These are phyloP conservation scores for Trametes coccinea DNA, from an alignment of 768 basidiomycete genomes.

Conservation along the genomic window DNA sequence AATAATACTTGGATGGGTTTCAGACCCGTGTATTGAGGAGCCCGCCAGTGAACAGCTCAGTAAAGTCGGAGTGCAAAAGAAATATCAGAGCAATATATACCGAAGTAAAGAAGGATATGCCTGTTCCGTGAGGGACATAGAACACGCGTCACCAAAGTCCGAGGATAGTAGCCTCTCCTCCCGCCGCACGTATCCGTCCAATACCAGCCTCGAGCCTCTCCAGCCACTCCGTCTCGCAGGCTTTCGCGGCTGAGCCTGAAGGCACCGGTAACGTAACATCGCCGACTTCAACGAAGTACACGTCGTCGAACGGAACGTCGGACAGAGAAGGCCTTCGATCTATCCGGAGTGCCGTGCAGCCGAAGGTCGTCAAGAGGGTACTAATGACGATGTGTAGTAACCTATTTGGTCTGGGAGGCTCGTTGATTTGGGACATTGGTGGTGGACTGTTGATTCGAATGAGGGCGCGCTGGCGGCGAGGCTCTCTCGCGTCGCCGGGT, in stretches of 20 bases:
- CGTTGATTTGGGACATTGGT: slow-evolving; percentile 6
- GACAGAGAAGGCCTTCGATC: slow-evolving; percentile 62
- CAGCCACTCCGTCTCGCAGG: slow-evolving; percentile 15
- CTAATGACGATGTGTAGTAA: slow-evolving; percentile 23
- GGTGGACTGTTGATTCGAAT: slow-evolving; percentile 36
- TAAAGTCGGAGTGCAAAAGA: no score
- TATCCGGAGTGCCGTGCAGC: slow-evolving; percentile 50
- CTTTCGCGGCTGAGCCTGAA: not conserved
- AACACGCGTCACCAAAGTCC: slow-evolving; percentile 19
- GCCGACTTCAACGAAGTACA: slow-evolving; percentile 67
- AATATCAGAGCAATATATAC: no score
- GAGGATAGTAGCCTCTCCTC: slow-evolving; percentile 22
- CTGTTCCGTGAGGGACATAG: no score
- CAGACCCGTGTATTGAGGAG: no score
- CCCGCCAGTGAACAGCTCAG: no score
- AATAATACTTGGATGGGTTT: no score
- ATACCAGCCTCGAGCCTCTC: slow-evolving; percentile 21
- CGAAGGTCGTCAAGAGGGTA: slow-evolving; percentile 39
- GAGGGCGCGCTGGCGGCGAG: slow-evolving; percentile 36
- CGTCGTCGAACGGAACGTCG: slow-evolving; percentile 50
- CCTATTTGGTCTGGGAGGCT: slow-evolving; percentile 5
- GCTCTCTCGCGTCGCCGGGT: slow-evolving; percentile 23
- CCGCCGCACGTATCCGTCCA: slow-evolving; percentile 12
- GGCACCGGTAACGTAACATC: slow-evolving; percentile 19
- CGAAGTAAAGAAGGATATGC: no score